Conservation (phyloP, 768 basidiomycete species). For the Nidularia pulvinata region DNA sequence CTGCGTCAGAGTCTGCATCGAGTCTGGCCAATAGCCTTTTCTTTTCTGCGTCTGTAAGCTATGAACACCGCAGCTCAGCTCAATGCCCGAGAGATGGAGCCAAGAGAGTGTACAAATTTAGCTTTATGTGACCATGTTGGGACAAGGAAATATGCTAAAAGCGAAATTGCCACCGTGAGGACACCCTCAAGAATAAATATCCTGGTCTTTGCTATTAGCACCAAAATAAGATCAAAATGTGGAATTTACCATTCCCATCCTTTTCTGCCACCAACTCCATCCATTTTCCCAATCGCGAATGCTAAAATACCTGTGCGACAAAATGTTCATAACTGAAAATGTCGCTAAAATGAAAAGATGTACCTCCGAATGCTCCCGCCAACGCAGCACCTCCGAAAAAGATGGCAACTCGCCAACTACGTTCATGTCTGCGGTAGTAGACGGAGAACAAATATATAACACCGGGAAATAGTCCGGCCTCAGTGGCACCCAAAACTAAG, state of each 20-base stretch:
- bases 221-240: too few relatives aligned
- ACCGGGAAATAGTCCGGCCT: constrained; percentile 64
- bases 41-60: constrained; percentile 56
- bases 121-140: constrained; percentile 62
- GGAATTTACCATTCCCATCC: constrained; percentile 56
- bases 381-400: constrained; percentile 64
- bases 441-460: constrained; percentile 58
- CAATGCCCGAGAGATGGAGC: neutral
- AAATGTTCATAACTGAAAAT: too few relatives aligned
- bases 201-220: constrained; percentile 22
- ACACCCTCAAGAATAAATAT: constrained; percentile 61
- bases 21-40: constrained; percentile 46
- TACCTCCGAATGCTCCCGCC: constrained; percentile 65
- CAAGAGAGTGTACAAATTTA: constrained; percentile 44
- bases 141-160: constrained; percentile 50
- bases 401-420: constrained; percentile 60
- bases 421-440: constrained; percentile 59
- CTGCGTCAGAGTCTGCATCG: constrained; percentile 53
- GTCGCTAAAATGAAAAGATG: neutral
- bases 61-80: neutral
- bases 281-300: constrained; percentile 58
- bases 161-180: constrained; percentile 45
- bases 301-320: constrained; percentile 48
- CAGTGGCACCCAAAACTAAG: constrained; percentile 52
- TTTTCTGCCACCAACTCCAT: constrained; percentile 54